phyloP scores from a whole-genome alignment of 2,329 filamentous ascomycete genomes.

The Calcarisporium arbuscula region DNA sequence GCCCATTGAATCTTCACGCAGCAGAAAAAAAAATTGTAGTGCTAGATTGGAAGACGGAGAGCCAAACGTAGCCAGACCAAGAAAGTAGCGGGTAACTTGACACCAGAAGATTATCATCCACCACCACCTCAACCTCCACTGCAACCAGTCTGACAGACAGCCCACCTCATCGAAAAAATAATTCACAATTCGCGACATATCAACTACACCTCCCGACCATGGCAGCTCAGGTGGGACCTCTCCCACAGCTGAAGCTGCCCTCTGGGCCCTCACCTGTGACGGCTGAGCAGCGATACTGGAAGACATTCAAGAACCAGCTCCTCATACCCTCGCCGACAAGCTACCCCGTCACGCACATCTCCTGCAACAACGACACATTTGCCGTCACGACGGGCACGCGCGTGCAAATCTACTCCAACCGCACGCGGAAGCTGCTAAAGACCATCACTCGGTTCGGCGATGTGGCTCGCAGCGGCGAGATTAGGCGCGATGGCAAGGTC shows the following conservation, averaged over 20 bases:
- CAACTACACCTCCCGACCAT: conserved; percentile 40
- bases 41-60: too few species aligned
- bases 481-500: conserved; percentile 81
- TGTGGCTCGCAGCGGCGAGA: conserved; percentile 81
- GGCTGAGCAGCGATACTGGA: conserved; percentile 94
- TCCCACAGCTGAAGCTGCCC: conserved; percentile 76
- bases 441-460: conserved; percentile 93
- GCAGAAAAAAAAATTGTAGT: conserved; percentile 25
- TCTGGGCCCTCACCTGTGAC: conserved; percentile 77
- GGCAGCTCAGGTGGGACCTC: conserved; percentile 78
- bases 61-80: too few species aligned
- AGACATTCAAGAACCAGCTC: conserved; percentile 85
- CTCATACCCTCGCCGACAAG: conserved; percentile 86
- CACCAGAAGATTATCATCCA: conserved; percentile 9
- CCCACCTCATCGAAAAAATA: conserved; percentile 3
- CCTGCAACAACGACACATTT: conserved; percentile 69
- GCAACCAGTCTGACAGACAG: neutral
- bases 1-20: conserved; percentile 18
- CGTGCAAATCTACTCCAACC: conserved; percentile 88
- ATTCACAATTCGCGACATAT: conserved; percentile 9
- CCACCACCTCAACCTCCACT: conserved; percentile 5
- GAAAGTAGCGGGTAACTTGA: too few species aligned
- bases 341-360: conserved; percentile 86
- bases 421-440: conserved; percentile 86
- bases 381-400: conserved; percentile 91